Evolutionary conservation across 805 yeast genomes (phyloP), one percentile per base, ranked within the genome.

Genomic region (Allodekkera sacchari): DNA sequence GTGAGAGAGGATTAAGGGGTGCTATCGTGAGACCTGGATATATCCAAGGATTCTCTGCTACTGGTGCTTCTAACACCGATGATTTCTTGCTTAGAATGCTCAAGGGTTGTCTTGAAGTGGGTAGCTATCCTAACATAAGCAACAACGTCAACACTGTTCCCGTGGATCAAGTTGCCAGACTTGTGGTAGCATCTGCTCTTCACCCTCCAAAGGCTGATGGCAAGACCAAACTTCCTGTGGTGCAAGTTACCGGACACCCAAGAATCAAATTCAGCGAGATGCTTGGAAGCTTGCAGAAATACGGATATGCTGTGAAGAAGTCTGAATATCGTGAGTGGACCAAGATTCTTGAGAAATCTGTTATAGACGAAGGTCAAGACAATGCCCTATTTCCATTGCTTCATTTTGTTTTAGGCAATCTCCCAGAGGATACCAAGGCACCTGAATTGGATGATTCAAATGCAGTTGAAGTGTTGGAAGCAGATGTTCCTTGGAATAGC

Each of bases 191-290:
- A 2, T 62, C 92, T 18, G 80, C 95, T 0, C 66, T 92, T 40
- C 74, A 74, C 47, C 89, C 95, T 18, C 83, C 92, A 16, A 48
- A 50, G 24, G 45, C 57, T 15, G 47, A 46, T 2, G 62, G 62
- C 11, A 66, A 61, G 30, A 59, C 77, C 26, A 61, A 36, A 10
- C 37, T 56, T 17, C 50, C 77, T 1, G 98, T 94, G 25, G 87
- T 85, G 2, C 98, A 92, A 27, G 96, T 92, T n/a, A 92, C 97
- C 5, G 94, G 89, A 16, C 97, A 92, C 48, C 99, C 99, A 38
- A 76, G 98, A 54, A 76, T 85, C 37, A 63, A 71, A 25, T 82
- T 88, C 63, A 78, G 74, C 48, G 77, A 82, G 43, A 89, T 76
- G 61, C 61, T 92, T 44, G 74, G 75, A 12, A 50, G 78, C 7